Base-by-base conservation (phyloP, 2,329 filamentous ascomycete genomes). In the Venturia carpophila region DNA sequence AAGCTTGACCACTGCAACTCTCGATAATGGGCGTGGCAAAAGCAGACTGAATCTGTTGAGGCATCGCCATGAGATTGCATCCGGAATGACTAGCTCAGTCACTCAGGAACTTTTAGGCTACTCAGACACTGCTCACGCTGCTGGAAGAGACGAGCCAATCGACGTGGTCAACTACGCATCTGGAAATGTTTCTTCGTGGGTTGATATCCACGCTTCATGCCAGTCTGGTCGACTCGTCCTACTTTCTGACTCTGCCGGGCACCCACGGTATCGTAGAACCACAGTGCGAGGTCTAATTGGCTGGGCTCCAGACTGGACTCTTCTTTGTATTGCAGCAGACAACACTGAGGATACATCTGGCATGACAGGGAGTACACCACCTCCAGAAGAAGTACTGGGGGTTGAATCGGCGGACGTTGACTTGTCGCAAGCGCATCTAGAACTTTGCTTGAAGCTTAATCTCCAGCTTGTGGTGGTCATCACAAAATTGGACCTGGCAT, bases 21-120 rank as follows among this genome's bases (percentile, higher is more conserved):
- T 96, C 21, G 94, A 99, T 73, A 97, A 97, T 74, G 93, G 93
- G 0, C 83, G 92, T 68, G 94, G 94, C 0, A 94, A 92, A 73
- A 96, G 91, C 73, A 85, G 94, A 64, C 80, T 97, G 34, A 93
- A 90, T 71, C 82, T 97, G 62, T 80, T 99, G 39, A 96, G 92
- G 73, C 94, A 99, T 75, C 87, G 90, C 13, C 94, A 99, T 73
- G 94, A 99, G 74, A 89, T 97, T 66, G 88, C 84, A 3, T 95
- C 93, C 2, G 94, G 94, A 0, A 83, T 96, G 68, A 99, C 94
- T 1, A 97, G 92, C 73, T 97, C 93, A 6, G 88, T 99, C 56
- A 91, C 94, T 0, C 93, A 97, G 71, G 94, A 97, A 74, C 81
- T 99, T 11, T 84, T 99, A 67, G 94, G 94, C 9, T 99, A 97